A percentile compares a stretch with the other conserved stretches of the same genome.
Conservation (phyloP, 306 rosid genomes). For the Mimosa bimucronata region DNA sequence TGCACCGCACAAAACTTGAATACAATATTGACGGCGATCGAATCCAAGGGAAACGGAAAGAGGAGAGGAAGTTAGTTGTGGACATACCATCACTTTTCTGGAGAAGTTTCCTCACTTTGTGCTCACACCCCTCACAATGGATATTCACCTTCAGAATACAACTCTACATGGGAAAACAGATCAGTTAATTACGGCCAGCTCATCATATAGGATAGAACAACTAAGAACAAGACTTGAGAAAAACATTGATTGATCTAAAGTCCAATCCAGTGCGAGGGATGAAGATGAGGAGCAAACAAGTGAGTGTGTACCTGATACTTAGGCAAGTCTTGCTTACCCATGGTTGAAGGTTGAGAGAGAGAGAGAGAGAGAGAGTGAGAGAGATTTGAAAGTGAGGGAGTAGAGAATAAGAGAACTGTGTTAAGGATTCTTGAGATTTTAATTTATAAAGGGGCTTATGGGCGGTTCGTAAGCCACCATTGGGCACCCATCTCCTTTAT, state of each 20-base stretch:
- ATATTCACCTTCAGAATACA: constrained; percentile 79
- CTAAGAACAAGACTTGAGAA: not conserved
- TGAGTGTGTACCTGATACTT: constrained; percentile 68
- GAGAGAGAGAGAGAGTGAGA: not conserved
- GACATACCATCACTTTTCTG: constrained; percentile 85
- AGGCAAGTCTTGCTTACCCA: constrained; percentile 77
- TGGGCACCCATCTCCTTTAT: constrained; percentile 31
- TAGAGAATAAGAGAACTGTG: constrained; percentile 6
- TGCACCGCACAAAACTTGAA: not conserved
- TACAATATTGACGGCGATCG: not conserved
- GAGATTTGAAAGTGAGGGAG: not conserved
- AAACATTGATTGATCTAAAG: not conserved
- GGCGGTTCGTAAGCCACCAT: constrained; percentile 38
- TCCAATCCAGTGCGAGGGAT: not conserved
- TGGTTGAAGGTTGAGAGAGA: constrained; percentile 34
- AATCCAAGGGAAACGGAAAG: not conserved
- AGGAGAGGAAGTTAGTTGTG: not conserved
- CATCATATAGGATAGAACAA: not conserved
- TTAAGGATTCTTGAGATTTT: not conserved
- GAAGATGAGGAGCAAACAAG: not conserved
- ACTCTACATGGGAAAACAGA: constrained; percentile 45
- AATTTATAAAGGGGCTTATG: constrained; percentile 27
- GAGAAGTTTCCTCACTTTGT: constrained; percentile 74
- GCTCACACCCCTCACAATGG: constrained; percentile 86
- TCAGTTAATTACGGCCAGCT: not conserved